A percentile compares a stretch with the other conserved stretches of the same genome.
Evolutionary conservation across 129 eudicot species (phyloP).

Genomic region (Escallonia rubra): DNA sequence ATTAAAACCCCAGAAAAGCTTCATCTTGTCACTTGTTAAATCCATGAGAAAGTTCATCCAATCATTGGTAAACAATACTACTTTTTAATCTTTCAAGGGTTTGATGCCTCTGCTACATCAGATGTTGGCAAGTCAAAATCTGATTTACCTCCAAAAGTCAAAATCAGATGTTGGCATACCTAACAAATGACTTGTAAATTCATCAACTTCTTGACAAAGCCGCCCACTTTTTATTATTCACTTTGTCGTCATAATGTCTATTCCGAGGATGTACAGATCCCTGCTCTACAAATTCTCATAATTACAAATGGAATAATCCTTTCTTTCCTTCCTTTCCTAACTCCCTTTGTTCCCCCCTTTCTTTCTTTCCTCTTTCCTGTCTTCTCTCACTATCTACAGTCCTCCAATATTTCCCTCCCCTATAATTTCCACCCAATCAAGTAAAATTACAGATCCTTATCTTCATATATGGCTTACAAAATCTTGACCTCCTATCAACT

Average conservation of each 20-base stretch:
- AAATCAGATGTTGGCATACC: neutral
- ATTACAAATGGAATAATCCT: conserved; percentile 23
- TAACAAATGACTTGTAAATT: neutral
- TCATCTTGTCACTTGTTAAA: neutral
- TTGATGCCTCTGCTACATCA: no score
- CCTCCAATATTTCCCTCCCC: conserved; percentile 10
- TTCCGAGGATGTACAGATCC: conserved; percentile 14
- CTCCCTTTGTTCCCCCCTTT: neutral
- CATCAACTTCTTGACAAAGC: neutral
- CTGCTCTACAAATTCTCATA: conserved; percentile 7
- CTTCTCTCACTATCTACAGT: conserved; percentile 30
- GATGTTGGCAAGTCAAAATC: neutral
- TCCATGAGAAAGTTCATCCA: neutral
- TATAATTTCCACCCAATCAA: conserved; percentile 11
- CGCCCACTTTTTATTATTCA: conserved; percentile 5
- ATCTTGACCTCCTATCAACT: conserved; percentile 18
- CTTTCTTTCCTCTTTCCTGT: conserved; percentile 11
- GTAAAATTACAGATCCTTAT: conserved; percentile 11
- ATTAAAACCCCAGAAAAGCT: neutral
- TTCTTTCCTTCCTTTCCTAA: neutral
- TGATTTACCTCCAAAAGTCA: neutral
- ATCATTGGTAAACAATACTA: neutral
- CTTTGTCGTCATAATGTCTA: conserved; percentile 11
- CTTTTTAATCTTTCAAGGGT: neutral
- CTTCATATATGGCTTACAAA: conserved; percentile 28